Evolutionary conservation across 768 basidiomycete species (phyloP), one percentile per base, ranked within the genome.

Genomic region (Hydnomerulius pinastri): DNA sequence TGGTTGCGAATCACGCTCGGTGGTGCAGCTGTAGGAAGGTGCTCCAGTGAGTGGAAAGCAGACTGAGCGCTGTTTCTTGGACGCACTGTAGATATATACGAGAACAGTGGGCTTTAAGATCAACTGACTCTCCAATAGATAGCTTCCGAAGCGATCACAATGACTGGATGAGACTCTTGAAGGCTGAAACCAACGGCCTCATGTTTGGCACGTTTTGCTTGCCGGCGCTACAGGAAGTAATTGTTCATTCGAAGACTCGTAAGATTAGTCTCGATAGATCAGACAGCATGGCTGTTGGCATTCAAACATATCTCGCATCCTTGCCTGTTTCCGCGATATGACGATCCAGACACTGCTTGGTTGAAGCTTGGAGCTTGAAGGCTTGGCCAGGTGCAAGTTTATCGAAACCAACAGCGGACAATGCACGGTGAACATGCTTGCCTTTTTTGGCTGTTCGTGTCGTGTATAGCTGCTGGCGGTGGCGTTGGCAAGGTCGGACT

Each of bases 151-250:
- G 51, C 47, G 42, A 62, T 64, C 55, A 57, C 53, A 61, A 51
- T 56, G 50, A 56, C 49, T 55, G 57, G 56, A 56, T 37, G 57
- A 46, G 45, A 27, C 54, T 51, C 21, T 42, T 54, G n/a, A n/a
- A n/a, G n/a, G n/a, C 43, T 55, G n/a, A n/a, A 55, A 56, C 37
- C 38, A 46, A 56, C 51, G 25, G 57, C 67, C 68, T 68, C 67
- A 52, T 70, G 67, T 44, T 55, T 6, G 42, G 58, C 67, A 68
- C 69, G 67, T 67, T 70, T 53, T 56, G 59, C 63, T 64, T 65
- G 64, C 62, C 57, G 56, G 56, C 12, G 63, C 51, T 56, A 50
- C 42, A 45, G 51, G 46, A 52, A 62, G 67, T 69, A 67, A 67
- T 60, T n/a, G 51, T 53, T 58, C 61, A 54, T 64, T 56, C 35